Conservation (phyloP, 371 early-diverging fungal species). For the Rhizopus delemar region DNA sequence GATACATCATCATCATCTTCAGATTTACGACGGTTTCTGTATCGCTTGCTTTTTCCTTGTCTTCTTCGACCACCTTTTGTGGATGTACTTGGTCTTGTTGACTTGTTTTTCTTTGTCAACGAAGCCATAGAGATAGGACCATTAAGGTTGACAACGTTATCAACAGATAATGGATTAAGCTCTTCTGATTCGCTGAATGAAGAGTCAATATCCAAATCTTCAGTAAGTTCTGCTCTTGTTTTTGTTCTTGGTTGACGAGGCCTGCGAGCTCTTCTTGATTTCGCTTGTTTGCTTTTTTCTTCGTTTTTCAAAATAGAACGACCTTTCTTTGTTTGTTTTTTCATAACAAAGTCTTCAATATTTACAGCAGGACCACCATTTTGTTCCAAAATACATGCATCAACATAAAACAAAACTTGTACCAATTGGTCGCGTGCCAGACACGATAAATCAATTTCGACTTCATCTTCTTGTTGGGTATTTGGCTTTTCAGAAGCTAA, state of each 20-base stretch:
- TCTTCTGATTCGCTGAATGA: slow-evolving; percentile 19
- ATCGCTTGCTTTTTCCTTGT: slow-evolving; percentile 5
- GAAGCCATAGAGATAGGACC: slow-evolving; percentile 51
- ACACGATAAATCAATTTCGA: slow-evolving; percentile 53
- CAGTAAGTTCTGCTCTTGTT: slow-evolving; percentile 27
- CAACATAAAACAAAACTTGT: slow-evolving; percentile 46
- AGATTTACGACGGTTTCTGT: slow-evolving; percentile 8
- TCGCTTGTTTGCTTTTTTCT: slow-evolving; percentile 1
- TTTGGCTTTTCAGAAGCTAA: slow-evolving; percentile 34
- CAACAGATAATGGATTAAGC: slow-evolving; percentile 2
- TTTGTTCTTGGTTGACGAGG: slow-evolving; percentile 14
- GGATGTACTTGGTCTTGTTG: not conserved
- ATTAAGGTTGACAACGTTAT: slow-evolving; percentile 1
- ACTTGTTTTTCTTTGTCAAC: slow-evolving; percentile 25
- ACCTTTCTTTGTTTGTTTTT: slow-evolving; percentile 16
- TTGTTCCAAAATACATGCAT: slow-evolving; percentile 52
- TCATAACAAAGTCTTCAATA: slow-evolving; percentile 36
- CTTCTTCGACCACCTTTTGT: slow-evolving; percentile 10
- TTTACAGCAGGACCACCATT: slow-evolving; percentile 48
- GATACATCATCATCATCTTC: slow-evolving; percentile 25
- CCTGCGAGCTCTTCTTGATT: slow-evolving; percentile 11
- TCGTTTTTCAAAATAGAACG: slow-evolving; percentile 13
- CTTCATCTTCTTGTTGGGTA: slow-evolving; percentile 35
- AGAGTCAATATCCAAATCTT: slow-evolving; percentile 25
- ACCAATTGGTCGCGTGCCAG: slow-evolving; percentile 48